These are phyloP conservation scores for Mollisia scopiformis DNA, from an alignment of 2,329 filamentous ascomycete species.

Conservation along the genomic window DNA sequence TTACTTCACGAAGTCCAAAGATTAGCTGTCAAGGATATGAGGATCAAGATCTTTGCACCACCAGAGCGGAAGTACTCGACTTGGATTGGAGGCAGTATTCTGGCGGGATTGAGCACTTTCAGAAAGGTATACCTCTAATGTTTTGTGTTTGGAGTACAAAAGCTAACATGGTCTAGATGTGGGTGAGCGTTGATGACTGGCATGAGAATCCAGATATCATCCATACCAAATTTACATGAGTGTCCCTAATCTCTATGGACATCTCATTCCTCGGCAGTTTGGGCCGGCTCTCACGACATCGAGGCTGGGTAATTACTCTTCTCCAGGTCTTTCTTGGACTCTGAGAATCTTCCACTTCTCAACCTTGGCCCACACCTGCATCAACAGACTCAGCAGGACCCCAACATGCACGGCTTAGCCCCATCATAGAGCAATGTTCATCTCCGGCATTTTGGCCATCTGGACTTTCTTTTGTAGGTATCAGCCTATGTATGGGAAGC, in stretches of 20 bases:
- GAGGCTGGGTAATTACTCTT: background rate
- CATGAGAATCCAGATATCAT: constrained; percentile 99
- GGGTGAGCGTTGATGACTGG: constrained; percentile 99
- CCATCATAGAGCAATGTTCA: background rate
- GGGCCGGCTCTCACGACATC: background rate
- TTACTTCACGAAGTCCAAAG: constrained; percentile 90
- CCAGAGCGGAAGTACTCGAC: constrained; percentile 98
- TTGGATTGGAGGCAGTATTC: constrained; percentile 97
- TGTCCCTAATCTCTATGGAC: background rate
- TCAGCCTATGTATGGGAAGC: background rate
- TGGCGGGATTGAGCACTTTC: constrained; percentile 96
- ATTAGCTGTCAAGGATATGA: constrained; percentile 97
- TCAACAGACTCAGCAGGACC: background rate
- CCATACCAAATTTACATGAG: constrained; percentile 90
- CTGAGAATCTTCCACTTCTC: background rate
- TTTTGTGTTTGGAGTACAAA: constrained; percentile 13
- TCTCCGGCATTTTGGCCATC: background rate
- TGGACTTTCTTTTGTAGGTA: constrained; percentile 2
- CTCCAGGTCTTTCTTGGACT: background rate
- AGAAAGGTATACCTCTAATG: constrained; percentile 70
- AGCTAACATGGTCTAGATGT: constrained; percentile 70
- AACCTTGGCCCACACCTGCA: background rate
- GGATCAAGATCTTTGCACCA: constrained; percentile 98
- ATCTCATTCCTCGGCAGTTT: background rate
- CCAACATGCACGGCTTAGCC: background rate